Evolutionary conservation across 2,329 filamentous ascomycete species (phyloP).

Genomic region (Penicillium sp.): DNA sequence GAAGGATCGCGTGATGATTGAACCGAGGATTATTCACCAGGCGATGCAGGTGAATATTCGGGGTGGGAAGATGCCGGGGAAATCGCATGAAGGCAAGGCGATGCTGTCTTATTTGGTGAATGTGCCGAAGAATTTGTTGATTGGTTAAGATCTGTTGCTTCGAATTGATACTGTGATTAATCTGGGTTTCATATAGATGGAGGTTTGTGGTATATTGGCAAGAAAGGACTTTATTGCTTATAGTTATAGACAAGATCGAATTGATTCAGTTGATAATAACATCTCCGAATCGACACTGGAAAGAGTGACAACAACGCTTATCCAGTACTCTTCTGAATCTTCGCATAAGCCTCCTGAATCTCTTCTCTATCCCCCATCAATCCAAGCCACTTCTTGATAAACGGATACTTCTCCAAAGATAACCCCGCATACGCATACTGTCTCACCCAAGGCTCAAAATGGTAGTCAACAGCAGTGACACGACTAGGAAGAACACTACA

Average conservation of each 20-base stretch:
- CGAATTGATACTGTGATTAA: too few relatives aligned
- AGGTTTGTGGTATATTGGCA: too few relatives aligned
- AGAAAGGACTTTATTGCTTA: too few relatives aligned
- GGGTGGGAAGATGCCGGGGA: constrained; percentile 32
- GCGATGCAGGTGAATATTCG: constrained; percentile 40
- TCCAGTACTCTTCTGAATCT: constrained; percentile 15
- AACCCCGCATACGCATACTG: constrained; percentile 37
- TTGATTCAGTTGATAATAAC: too few relatives aligned
- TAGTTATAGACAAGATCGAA: too few relatives aligned
- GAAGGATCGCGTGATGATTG: constrained; percentile 27
- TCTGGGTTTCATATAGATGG: too few relatives aligned
- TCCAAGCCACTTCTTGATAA: constrained; percentile 37
- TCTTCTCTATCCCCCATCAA: constrained; percentile 33
- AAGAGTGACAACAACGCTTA: too few relatives aligned
- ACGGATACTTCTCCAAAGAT: constrained; percentile 38
- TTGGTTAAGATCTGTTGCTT: too few relatives aligned
- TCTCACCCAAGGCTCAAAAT: constrained; percentile 42
- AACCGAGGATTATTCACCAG: constrained; percentile 34
- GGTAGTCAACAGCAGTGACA: constrained; percentile 38
- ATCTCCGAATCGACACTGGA: too few relatives aligned
- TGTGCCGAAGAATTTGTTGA: constrained; percentile 11
- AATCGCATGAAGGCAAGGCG: constrained; percentile 10
- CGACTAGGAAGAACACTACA: constrained; percentile 36
- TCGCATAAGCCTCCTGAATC: constrained; percentile 40
- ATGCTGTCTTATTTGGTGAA: constrained; percentile 12